phyloP scores from a whole-genome alignment of 129 eudicot species.

The Helianthus annuus region HanXRQr2.0-SUNRISE NC_035435.2:157644412-157644911 shows the following conservation, averaged over 20 bases:
- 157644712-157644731: slow-evolving; percentile 23
- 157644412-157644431: neutral
- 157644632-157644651: slow-evolving; percentile 9
- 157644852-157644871: slow-evolving; percentile 60
- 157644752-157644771: slow-evolving; percentile 39
- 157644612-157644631: slow-evolving; percentile 42
- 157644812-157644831: slow-evolving; percentile 49
- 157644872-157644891: slow-evolving; percentile 48
- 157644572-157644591: slow-evolving; percentile 61
- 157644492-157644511: slow-evolving; percentile 26
- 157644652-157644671: slow-evolving; percentile 10
- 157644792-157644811: slow-evolving; percentile 33
- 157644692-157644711: neutral
- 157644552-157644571: slow-evolving; percentile 47
- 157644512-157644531: slow-evolving; percentile 4
- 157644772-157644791: slow-evolving; percentile 36
- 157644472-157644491: slow-evolving; percentile 66
- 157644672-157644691: slow-evolving; percentile 8
- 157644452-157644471: slow-evolving; percentile 58
- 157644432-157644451: slow-evolving; percentile 46
- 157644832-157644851: slow-evolving; percentile 44
- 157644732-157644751: slow-evolving; percentile 30
- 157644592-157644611: slow-evolving; percentile 41
- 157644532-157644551: slow-evolving; percentile 35
- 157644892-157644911: slow-evolving; percentile 31